These are phyloP conservation scores for Botrytis paeoniae DNA, from an alignment of 2,329 filamentous ascomycete species.

Conservation along the genomic window DNA sequence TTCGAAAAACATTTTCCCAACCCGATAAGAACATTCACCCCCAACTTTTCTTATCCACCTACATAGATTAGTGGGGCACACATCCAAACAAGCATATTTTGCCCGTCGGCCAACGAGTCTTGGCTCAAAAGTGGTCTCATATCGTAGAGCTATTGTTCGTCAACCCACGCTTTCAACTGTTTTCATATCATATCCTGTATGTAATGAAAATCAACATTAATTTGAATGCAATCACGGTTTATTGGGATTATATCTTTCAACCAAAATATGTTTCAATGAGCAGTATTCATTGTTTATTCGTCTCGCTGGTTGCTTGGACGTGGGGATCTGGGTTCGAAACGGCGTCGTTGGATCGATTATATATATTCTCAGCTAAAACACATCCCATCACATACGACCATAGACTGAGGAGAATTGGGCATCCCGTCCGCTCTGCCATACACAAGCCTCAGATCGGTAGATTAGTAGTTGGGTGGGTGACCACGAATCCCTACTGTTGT, in stretches of 20 bases:
- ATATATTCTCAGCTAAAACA: rapidly evolving
- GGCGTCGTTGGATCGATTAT: rapidly evolving
- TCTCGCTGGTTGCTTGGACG: neutral
- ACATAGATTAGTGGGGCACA: neutral
- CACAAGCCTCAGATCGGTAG: conserved; percentile 22
- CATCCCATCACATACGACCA: rapidly evolving
- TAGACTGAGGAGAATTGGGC: conserved; percentile 10
- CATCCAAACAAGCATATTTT: neutral
- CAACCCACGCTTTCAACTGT: neutral
- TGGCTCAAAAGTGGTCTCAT: neutral
- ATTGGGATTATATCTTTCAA: neutral
- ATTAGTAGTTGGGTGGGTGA: conserved; percentile 23
- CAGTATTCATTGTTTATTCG: neutral
- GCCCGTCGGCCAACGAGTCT: conserved; percentile 10
- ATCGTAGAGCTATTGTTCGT: neutral
- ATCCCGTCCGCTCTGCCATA: conserved; percentile 24
- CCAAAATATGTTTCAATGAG: neutral
- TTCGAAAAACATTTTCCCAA: conserved; percentile 29
- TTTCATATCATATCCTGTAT: neutral
- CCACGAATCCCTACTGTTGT: conserved; percentile 22
- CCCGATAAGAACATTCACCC: conserved; percentile 1
- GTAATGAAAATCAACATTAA: neutral
- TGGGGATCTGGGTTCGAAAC: neutral
- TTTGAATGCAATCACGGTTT: neutral
- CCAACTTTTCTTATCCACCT: conserved; percentile 11